Base-by-base conservation (phyloP, 1,284 basidiomycete genomes). In the Boletus smithii region DNA sequence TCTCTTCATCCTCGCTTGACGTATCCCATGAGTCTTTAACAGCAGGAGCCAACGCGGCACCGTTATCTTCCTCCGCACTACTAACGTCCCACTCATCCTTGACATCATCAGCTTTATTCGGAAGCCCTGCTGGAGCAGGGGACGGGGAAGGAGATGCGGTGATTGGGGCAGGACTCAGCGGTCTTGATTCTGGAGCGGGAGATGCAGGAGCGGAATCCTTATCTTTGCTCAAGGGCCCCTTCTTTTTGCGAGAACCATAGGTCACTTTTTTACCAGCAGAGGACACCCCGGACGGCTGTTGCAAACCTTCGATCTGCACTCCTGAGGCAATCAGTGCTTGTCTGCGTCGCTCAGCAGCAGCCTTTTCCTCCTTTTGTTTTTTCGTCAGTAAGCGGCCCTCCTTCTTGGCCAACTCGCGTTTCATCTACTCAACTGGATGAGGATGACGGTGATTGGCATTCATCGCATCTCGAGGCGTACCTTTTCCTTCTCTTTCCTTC, bases 351-450 rank as follows among this genome's bases (percentile, higher is more conserved):
- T 98, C 95, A 8, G 94, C 95, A 50, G 87, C 88, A 14, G 89
- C 88, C 58, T 82, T 87, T 67, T 98, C 95, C 61, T 92, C 90
- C 71, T 95, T 97, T 68, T 99, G 95, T 71, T 97, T 97, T 65
- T 94, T 91, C 6, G 94, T 97, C 38, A 97, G 77, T 26, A 93
- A 72, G 46, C 88, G 81, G 27, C 94, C 94, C 69, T 97, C 93
- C 65, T 93, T 94, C 76, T 88, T 91, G 18, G 88, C 83, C 37
- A 86, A 63, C 59, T 94, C 91, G 43, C 80, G 80, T 69, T 94
- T 94, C 35, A 80, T 84, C 90, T 92, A 53, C 49, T 47, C 40
- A 29, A 45, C 24, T 18, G n/a, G 20, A 40, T 46, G 24, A 61
- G 50, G 37, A 38, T 16, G 34, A 39, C 3, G 3, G 11, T 18